Conservation (phyloP, 192 early-diverging fungal genomes). For the Podila epicladia region DNA sequence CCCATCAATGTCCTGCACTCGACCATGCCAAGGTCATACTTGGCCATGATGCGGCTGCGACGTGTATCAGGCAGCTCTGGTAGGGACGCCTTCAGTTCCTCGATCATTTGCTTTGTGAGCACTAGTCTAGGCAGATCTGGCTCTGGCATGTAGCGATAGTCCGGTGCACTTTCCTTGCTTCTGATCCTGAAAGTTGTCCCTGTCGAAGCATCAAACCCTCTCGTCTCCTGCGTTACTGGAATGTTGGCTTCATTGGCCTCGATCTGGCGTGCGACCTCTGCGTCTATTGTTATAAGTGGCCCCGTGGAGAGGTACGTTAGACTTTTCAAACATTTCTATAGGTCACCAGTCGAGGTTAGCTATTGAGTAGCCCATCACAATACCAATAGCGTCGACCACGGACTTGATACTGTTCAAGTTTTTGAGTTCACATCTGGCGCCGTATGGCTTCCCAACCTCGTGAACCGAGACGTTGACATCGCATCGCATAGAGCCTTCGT, state of each 20-base stretch:
- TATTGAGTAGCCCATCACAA: background rate
- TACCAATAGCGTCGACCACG: slow-evolving; percentile 74
- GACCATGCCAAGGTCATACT: slow-evolving; percentile 68
- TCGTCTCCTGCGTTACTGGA: slow-evolving; percentile 75
- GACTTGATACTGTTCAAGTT: slow-evolving; percentile 82
- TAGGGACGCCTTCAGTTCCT: slow-evolving; percentile 48
- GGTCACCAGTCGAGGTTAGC: background rate
- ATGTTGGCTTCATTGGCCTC: slow-evolving; percentile 62
- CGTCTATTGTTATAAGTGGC: slow-evolving; percentile 56
- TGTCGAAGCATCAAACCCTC: slow-evolving; percentile 75
- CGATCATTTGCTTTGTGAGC: slow-evolving; percentile 45
- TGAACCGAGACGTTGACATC: slow-evolving; percentile 95
- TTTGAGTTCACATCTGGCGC: slow-evolving; percentile 80
- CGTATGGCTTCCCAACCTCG: slow-evolving; percentile 59
- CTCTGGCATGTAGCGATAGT: slow-evolving; percentile 93
- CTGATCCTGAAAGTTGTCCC: slow-evolving; percentile 74
- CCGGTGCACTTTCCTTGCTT: slow-evolving; percentile 85
- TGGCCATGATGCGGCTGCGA: slow-evolving; percentile 61
- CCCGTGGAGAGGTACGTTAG: background rate
- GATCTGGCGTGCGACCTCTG: slow-evolving; percentile 85
- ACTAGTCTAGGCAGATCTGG: slow-evolving; percentile 71
- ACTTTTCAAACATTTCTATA: background rate
- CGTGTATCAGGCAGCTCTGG: slow-evolving; percentile 81
- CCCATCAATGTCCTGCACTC: slow-evolving; percentile 73
- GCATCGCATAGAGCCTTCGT: slow-evolving; percentile 90